A percentile compares a stretch with the other conserved stretches of the same genome.
phyloP scores from a whole-genome alignment of 1,139 yeast species.

The Candida neerlandica region DNA sequence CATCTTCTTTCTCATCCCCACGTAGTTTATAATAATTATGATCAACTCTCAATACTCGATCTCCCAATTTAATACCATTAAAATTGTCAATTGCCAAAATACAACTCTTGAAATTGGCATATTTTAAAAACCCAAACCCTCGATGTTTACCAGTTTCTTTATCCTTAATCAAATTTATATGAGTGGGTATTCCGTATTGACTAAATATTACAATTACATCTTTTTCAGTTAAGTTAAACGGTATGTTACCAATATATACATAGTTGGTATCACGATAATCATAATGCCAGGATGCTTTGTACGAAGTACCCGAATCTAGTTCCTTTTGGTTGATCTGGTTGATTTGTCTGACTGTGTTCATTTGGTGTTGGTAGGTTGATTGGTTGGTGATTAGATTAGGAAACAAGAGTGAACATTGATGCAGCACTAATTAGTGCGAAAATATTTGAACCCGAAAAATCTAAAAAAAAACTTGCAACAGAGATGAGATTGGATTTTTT shows the following conservation, averaged over 20 bases:
- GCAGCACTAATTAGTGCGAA: not conserved
- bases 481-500: slow-evolving; percentile 11
- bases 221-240: slow-evolving; percentile 64
- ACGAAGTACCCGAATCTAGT: slow-evolving; percentile 58
- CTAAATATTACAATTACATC: slow-evolving; percentile 81
- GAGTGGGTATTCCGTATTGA: slow-evolving; percentile 88
- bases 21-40: slow-evolving; percentile 69
- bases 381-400: not conserved
- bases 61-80: slow-evolving; percentile 69
- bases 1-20: slow-evolving; percentile 53
- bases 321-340: slow-evolving; percentile 69
- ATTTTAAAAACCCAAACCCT: slow-evolving; percentile 83
- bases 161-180: slow-evolving; percentile 72
- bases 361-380: too few species aligned
- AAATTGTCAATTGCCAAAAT: slow-evolving; percentile 87
- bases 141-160: slow-evolving; percentile 65
- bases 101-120: slow-evolving; percentile 79
- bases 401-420: not conserved
- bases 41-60: slow-evolving; percentile 65
- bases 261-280: slow-evolving; percentile 73
- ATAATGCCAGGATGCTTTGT: slow-evolving; percentile 83
- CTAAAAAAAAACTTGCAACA: not conserved
- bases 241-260: slow-evolving; percentile 69
- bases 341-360: slow-evolving; percentile 53
- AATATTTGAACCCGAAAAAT: slow-evolving; percentile 1